Base-by-base conservation (phyloP, 768 basidiomycete species). In the Tephrocybe sp. region DNA sequence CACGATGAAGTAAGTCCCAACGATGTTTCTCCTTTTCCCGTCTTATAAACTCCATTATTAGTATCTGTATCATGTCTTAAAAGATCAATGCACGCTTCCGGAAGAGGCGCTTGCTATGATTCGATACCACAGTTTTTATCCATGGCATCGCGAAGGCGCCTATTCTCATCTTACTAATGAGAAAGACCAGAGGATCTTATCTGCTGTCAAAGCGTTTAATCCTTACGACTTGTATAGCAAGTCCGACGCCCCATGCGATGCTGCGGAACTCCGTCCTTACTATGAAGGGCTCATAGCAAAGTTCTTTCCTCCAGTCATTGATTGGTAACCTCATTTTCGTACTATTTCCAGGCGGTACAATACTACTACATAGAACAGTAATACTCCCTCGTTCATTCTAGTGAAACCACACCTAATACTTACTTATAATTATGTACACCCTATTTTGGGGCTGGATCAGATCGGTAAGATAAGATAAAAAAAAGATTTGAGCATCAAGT, bases 221-320 rank as follows among this genome's bases (percentile, higher is more conserved):
- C 92, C 93, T 0, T 96, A 95, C 68, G 93, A 95, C 63, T 79
- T 97, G 6, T 97, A 97, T 74, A 88, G 85, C 75, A 96, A 96
- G 71, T 82, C 78, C 61, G 89, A 95, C 60, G 78, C 79, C 38
- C 79, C 83, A 4, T 80, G 85, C 48, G 67, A 82, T 45, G 74
- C 77, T 12, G 80, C 75, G 39, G 73, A 77, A 60, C 74, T 96
- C 19, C 77, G 82, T 54, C 88, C 91, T 12, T 96, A 97, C 69
- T 97, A 97, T 63, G 77, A 89, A 62, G 68, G 70, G 1, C 73
- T 97, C 26, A 94, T 97, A 60, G 74, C 77, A 33, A 92, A 91
- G 63, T 97, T 82, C 72, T 95, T 97, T 75, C 90, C 91, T 34
- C 71, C 80, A 0, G 77, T 82, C 47, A 70, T 96, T 31, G 84